Evolutionary conservation across 306 rosid species (phyloP), one percentile per base, ranked within the genome.

Genomic region (Vigna hirtella): DNA sequence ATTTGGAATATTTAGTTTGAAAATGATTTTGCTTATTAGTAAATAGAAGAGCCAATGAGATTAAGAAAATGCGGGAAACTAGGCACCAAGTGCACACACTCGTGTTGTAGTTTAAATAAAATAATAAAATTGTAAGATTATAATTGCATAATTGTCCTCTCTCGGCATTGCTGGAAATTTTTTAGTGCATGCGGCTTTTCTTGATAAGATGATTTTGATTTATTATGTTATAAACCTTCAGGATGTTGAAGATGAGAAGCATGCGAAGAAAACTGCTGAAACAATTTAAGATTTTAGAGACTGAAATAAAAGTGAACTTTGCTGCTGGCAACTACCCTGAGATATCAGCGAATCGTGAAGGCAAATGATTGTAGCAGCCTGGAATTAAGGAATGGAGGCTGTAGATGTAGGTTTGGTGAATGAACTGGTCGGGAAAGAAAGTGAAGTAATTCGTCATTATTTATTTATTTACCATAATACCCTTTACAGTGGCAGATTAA

Each of bases 171-270:
- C 20, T 57, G 28, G 14, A 75, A 66, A 38, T 17, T 30, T 58
- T 49, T 26, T 17, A 49, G 2, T 57, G 47, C 20, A 34, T 42
- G 53, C 34, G 34, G 45, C 53, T 30, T 62, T 43, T 40, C 11
- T 70, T 32, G 58, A 77, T 71, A 43, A 17, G 56, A 55, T 16
- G 22, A 75, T 74, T 47, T 71, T 26, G 51, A 43, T 73, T 70
- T 66, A 26, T 77, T 34, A 40, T 78, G 48, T 28, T 22, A 55
- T 40, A 73, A 17, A 42, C 79, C 58, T 84, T 58, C 89, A 96
- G 99, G 99, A 93, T 72, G 97, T 90, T 77, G 99, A 93, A 82
- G 99, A 91, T 58, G 98, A 91, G 81, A 90, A 90, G 82, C 78
- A 68, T 22, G 73, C 9, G 8, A 86, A 87, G 85, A 87, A 79